phyloP scores from a whole-genome alignment of 305 asterid genomes.

The Fraxinus angustifolia region DNA sequence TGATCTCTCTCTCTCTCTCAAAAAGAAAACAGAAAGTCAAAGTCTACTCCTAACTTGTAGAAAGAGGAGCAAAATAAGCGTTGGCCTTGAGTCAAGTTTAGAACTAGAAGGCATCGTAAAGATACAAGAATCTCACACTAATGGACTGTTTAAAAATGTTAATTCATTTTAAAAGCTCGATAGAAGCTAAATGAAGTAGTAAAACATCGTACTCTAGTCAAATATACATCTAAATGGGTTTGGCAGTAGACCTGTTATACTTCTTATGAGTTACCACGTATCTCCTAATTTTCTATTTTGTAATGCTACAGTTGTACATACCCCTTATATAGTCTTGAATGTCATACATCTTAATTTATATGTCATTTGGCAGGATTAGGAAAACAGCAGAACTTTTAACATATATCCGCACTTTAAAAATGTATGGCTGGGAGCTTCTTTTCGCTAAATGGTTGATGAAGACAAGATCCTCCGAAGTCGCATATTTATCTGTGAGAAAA shows the following conservation, averaged over 20 bases:
- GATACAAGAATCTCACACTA: neutral
- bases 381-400: slow-evolving; percentile 77
- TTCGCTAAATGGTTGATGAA: slow-evolving; percentile 77
- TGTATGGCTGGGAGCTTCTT: slow-evolving; percentile 93
- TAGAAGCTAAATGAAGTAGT: neutral
- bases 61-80: neutral
- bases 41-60: neutral
- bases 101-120: neutral
- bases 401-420: slow-evolving; percentile 81
- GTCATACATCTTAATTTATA: slow-evolving; percentile 10
- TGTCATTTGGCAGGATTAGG: slow-evolving; percentile 61
- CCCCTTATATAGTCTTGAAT: neutral
- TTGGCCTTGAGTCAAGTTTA: neutral
- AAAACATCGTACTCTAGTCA: neutral
- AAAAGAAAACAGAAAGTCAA: neutral
- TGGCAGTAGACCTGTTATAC: neutral
- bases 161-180: neutral
- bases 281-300: slow-evolving; percentile 6
- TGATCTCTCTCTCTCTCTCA: neutral
- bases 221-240: neutral
- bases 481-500: slow-evolving; percentile 65
- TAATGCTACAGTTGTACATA: neutral
- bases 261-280: neutral
- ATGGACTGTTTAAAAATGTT: neutral
- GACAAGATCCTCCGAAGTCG: slow-evolving; percentile 82